These are phyloP conservation scores for Ceratobasidium sp. DNA, from an alignment of 1,284 basidiomycete genomes.

Conservation along the genomic window DNA sequence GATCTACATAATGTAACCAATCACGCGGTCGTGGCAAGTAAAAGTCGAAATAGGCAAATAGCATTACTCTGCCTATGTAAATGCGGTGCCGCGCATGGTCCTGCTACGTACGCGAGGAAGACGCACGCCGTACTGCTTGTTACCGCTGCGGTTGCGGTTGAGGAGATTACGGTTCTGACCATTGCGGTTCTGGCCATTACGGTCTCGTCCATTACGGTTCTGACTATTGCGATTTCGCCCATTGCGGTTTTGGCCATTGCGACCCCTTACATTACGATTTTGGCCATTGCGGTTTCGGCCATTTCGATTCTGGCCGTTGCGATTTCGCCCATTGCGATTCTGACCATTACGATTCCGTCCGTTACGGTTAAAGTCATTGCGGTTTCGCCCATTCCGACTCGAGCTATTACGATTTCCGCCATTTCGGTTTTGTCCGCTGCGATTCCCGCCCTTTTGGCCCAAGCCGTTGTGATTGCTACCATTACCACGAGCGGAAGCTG, in stretches of 20 bases:
- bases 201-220: too few relatives aligned
- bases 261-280: not conserved
- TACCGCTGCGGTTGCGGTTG: slow-evolving; percentile 3
- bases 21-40: not conserved
- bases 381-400: too few relatives aligned
- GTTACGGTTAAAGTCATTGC: too few relatives aligned
- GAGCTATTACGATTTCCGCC: too few relatives aligned
- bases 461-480: too few relatives aligned
- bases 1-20: not conserved
- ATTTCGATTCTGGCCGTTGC: not conserved
- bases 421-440: too few relatives aligned
- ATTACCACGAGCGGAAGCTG: slow-evolving; percentile 32
- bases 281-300: not conserved
- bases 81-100: slow-evolving; percentile 26
- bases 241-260: too few relatives aligned
- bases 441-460: too few relatives aligned
- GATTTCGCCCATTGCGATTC: not conserved
- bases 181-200: too few relatives aligned
- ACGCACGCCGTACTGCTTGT: not conserved
- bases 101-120: slow-evolving; percentile 19
- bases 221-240: too few relatives aligned
- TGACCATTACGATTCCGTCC: not conserved
- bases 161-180: too few relatives aligned
- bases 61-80: not conserved
- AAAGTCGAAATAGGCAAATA: not conserved